phyloP scores from a whole-genome alignment of 106 monocot genomes.

The Narthecium ossifragum region DNA sequence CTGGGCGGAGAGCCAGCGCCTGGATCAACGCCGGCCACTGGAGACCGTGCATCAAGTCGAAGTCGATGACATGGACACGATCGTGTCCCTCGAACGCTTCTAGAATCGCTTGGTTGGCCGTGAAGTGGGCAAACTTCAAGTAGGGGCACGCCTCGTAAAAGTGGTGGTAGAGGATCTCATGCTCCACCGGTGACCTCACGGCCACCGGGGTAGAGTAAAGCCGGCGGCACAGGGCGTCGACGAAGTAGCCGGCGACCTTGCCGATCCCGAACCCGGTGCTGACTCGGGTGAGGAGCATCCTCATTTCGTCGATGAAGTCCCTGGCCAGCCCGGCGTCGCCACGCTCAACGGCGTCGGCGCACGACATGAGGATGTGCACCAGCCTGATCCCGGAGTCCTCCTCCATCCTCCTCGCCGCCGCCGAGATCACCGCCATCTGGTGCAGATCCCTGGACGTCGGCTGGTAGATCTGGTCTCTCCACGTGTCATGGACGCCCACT shows the following conservation, averaged over 20 bases:
- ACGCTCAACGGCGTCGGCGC: slow-evolving; percentile 37
- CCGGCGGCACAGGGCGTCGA: slow-evolving; percentile 38
- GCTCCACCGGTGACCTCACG: slow-evolving; percentile 4
- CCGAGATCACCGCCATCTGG: too few relatives aligned
- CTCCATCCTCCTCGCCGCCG: slow-evolving; percentile 8
- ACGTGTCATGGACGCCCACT: neutral
- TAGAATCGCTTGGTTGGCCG: slow-evolving; percentile 67
- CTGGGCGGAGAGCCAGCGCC: slow-evolving; percentile 53
- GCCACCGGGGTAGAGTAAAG: slow-evolving; percentile 8
- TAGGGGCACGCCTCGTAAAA: slow-evolving; percentile 65
- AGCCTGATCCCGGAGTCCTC: slow-evolving; percentile 46
- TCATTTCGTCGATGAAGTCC: slow-evolving; percentile 23
- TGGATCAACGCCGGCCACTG: slow-evolving; percentile 77
- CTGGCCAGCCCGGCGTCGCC: slow-evolving; percentile 16
- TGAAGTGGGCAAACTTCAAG: slow-evolving; percentile 76
- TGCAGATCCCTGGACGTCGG: neutral
- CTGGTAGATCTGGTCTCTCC: neutral
- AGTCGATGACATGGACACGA: slow-evolving; percentile 63
- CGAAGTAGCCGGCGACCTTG: slow-evolving; percentile 48
- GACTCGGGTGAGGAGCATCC: slow-evolving; percentile 21
- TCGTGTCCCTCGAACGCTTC: slow-evolving; percentile 52
- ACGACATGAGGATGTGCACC: slow-evolving; percentile 44
- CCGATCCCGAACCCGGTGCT: slow-evolving; percentile 34
- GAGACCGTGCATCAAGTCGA: slow-evolving; percentile 53
- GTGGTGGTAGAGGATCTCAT: slow-evolving; percentile 34